Evolutionary conservation across 345 rosid genomes (phyloP), one percentile per base, ranked within the genome.

Genomic region (Conringia planisiliqua): DNA sequence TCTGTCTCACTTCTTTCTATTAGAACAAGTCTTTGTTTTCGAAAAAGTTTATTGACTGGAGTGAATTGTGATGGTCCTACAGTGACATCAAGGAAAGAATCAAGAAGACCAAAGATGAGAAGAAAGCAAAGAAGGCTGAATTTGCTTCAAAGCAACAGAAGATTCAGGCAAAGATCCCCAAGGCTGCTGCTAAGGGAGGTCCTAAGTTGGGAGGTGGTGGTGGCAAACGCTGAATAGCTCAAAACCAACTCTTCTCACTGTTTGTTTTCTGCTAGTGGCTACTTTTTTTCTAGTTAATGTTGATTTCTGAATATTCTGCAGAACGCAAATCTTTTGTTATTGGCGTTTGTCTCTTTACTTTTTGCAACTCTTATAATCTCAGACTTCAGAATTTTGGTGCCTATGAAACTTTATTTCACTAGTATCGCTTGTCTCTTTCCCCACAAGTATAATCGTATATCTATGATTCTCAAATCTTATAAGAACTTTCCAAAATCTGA

Each of bases 31-130:
- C n/a, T n/a, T n/a, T n/a, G n/a, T n/a, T n/a, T n/a, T n/a, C n/a
- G n/a, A n/a, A 5, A 12, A 14, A 14, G 36, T 17, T 2, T 0
- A 3, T 10, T 2, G 32, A 29, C 6, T 10, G 3, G 20, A 48
- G 4, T 59, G 75, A 51, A 50, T 18, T 73, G 57, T 38, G 50
- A 46, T 79, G 44, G 39, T 70, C 16, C 0, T 18, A 70, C 79
- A 79, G 82, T 79, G 82, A 79, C 16, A 79, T 79, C 66, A 79
- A 79, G 77, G 80, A 79, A 42, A 79, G 82, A 54, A 79, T 79
- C 18, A 79, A 79, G 43, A 79, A 79, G 76, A 75, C 82, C 0
- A 79, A 79, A 39, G 80, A 79, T 63, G 82, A 79, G 63, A 79
- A 79, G 72, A 79, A 79, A 33, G 82, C 80, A 0, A 79, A 79